Conservation (phyloP, 2,329 filamentous ascomycete genomes). For the Coniochaeta ligniaria region DNA sequence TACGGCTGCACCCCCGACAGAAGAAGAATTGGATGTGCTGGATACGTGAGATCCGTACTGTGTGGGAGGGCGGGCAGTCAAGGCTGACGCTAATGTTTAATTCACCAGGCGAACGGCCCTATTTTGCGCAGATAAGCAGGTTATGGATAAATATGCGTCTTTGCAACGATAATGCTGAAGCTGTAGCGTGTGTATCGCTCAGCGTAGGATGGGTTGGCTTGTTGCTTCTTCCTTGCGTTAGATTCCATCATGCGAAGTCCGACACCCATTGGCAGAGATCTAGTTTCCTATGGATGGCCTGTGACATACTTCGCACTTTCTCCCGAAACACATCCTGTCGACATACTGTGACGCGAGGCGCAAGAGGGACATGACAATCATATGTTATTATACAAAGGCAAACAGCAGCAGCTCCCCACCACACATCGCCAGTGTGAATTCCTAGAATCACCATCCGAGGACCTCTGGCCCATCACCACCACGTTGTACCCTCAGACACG, state of each 20-base stretch:
- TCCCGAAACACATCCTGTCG: not conserved
- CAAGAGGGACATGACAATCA: not conserved
- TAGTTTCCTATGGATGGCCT: not conserved
- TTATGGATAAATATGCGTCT: not conserved
- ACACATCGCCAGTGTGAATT: not conserved
- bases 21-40: slow-evolving; percentile 33
- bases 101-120: not conserved
- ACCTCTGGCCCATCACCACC: not conserved
- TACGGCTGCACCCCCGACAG: slow-evolving; percentile 29
- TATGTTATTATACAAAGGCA: not conserved
- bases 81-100: not conserved
- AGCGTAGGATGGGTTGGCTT: not conserved
- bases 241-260: no score
- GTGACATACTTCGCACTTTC: not conserved
- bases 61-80: not conserved
- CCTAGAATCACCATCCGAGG: not conserved
- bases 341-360: not conserved
- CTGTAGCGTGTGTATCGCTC: not conserved
- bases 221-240: not conserved
- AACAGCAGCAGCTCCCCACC: not conserved
- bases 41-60: slow-evolving; percentile 21
- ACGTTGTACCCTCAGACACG: not conserved
- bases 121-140: not conserved
- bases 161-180: not conserved
- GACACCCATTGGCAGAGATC: not conserved